Base-by-base conservation (phyloP, 805 yeast species). In the Saturnispora zaruensis region DNA sequence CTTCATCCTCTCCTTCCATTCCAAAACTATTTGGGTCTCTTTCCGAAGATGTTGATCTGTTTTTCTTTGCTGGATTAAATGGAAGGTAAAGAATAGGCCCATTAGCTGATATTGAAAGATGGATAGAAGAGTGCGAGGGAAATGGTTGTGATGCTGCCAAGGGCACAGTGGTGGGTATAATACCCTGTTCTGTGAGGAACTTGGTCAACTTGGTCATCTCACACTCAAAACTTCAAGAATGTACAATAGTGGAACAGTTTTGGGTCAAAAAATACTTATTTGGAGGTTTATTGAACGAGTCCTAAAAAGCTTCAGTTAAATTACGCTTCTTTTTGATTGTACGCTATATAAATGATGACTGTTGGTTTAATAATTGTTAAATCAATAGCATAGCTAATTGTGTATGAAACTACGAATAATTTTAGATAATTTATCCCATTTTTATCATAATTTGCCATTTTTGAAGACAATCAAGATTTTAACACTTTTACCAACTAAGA, bases 31-130 rank as follows among this genome's bases (percentile, higher is more conserved):
- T 26, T 36, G 56, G 59, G 30, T 58, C 64, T 20, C 56, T 45
- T 9, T 38, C 38, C 42, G 43, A 37, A 28, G 41, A 46, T 8
- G 32, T n/a, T 21, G 53, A 41, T 18, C 48, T 21, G 16, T 46
- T 57, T 48, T 59, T 65, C 48, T 60, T 64, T 20, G 60, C 58
- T 3, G 69, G 66, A 46, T 63, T 62, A 41, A 63, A 64, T 2
- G 72, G 72, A 9, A 67, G 38, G 38, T 62, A 65, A 20, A 67
- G 44, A 11, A 67, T 57, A 26, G 63, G 67, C 4, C 70, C 70
- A 42, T 60, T 66, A 3, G 50, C 46, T 26, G 50, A 48, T 23
- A 48, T 25, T 6, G 37, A 33, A 14, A 48, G 30, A 20, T 48
- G 46, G 16, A 48, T 18, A 23, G 20, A 24, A 5, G 40, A 16